Evolutionary conservation across 345 rosid genomes (phyloP), one percentile per base, ranked within the genome.

Genomic region (Ricinus communis): DNA sequence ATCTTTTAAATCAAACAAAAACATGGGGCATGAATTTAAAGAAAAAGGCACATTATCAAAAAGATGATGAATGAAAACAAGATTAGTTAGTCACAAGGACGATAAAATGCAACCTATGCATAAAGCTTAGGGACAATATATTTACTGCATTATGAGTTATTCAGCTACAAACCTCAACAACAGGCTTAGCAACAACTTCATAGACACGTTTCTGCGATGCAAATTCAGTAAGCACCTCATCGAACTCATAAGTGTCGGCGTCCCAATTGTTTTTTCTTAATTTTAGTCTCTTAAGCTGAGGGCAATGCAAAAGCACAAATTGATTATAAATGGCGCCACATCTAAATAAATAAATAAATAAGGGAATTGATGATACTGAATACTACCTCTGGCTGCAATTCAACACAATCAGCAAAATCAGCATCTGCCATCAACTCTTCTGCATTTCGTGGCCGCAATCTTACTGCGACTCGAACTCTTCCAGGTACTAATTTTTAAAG

Each of bases 191-290:
- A 64, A 78, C 81, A 41, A 65, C 74, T 78, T 78, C 77, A 55
- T 78, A 78, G 47, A 78, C 77, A 19, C 77, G 81, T 74, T 78
- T 78, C 68, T 78, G 81, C 4, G 81, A 78, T 3, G 81, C 81
- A 36, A 78, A 78, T 78, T 78, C 81, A 51, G 81, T 69, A 5
- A 78, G 77, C 41, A 78, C 74, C 41, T 78, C 81, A 53, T 78
- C 81, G 24, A 78, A 78, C 65, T 78, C 77, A 9, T 73, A 78
- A 15, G 81, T 78, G 33, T 78, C 81, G 0, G 81, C 46, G 18
- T 78, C 77, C 81, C 81, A 78, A 49, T 78, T 78, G 71, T 73
- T 78, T 46, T 78, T 78, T 25, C 81, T 50, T 57, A 78, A 77
- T 55, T 69, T 78, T 74, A 78, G 52, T 71, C 81, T 73, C 71